A percentile compares a stretch with the other conserved stretches of the same genome.
Evolutionary conservation across 495 filamentous ascomycete genomes (phyloP).

Genomic region (Entonaema liquescens): DNA sequence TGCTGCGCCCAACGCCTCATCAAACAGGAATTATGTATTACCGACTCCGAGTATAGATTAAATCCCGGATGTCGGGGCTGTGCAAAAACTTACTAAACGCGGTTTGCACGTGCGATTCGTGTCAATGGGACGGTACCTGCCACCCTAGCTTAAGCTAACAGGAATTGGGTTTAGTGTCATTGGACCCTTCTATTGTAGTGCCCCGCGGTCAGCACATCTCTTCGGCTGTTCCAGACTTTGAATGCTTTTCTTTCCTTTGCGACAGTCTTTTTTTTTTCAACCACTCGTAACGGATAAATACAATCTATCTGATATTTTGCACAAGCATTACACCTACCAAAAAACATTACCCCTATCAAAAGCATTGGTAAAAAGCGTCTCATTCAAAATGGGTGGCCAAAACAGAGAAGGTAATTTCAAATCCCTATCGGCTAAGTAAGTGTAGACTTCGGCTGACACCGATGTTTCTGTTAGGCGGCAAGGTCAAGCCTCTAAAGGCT

Average conservation of each 20-base stretch:
- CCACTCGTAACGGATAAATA: constrained; percentile 22
- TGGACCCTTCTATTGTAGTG: not conserved
- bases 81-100: not conserved
- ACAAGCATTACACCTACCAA: constrained; percentile 12
- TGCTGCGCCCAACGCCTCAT: constrained; percentile 7
- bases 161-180: not conserved
- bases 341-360: not conserved
- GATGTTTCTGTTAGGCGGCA: constrained; percentile 68
- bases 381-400: constrained; percentile 68
- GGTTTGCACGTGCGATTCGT: not conserved
- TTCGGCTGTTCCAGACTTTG: constrained; percentile 21
- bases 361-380: not conserved
- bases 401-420: constrained; percentile 68
- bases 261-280: constrained; percentile 25
- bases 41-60: constrained; percentile 17
- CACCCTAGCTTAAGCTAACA: not conserved
- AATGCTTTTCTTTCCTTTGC: constrained; percentile 15
- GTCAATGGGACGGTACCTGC: not conserved
- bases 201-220: constrained; percentile 24
- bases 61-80: not conserved
- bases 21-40: constrained; percentile 30
- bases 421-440: not conserved
- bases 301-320: constrained; percentile 8
- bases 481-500: constrained; percentile 83
- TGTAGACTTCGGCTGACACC: constrained; percentile 30